Base-by-base conservation (phyloP, 441 rosid genomes). In the Flueggea neowawraea region DNA sequence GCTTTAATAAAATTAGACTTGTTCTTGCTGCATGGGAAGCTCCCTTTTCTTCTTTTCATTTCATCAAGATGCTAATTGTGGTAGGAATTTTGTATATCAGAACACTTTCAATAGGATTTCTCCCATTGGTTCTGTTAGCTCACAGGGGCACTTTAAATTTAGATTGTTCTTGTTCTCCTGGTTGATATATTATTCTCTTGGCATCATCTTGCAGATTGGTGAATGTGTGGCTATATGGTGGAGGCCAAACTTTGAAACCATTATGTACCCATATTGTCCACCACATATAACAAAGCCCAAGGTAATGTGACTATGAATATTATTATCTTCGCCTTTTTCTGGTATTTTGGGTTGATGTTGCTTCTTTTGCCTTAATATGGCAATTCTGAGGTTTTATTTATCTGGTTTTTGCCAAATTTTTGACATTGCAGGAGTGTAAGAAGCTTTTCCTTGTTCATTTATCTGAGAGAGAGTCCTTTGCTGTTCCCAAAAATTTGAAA, bases 241-340 rank as follows among this genome's bases (percentile, higher is more conserved):
- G 99, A 88, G 99, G 79, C 99, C 98, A 70, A 91, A 95, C 80
- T 95, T 95, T 67, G 98, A 95, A 69, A 91, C 97, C 70, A 90
- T 85, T 52, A 91, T 89, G 96, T 95, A 95, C 68, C 99, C 99
- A 6, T 95, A 95, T 70, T 91, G 98, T 73, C 98, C 98, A 74
- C 97, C 98, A 31, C 98, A 91, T 75, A 91, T 91, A 59, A 85
- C 95, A 57, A 89, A 95, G 77, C 96, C 98, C 28, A 95, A 95
- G 99, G 98, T 95, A 36, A 28, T 16, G 12, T 48, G 16, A 31
- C 55, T 16, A 13, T 12, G 41, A 44, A 14, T 12, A 22, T 22
- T 2, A 22, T 22, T 22, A 2, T 22, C 57, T 31, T 7, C 31
- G 31, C 17, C 17, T 28, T 54, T 36, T 14, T 22, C n/a, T 60